Percentiles rank a stretch among this genome's conserved stretches.
Evolutionary conservation across 352 stramenopile species (phyloP).

Genomic region (Blastocystis sp.): DNA sequence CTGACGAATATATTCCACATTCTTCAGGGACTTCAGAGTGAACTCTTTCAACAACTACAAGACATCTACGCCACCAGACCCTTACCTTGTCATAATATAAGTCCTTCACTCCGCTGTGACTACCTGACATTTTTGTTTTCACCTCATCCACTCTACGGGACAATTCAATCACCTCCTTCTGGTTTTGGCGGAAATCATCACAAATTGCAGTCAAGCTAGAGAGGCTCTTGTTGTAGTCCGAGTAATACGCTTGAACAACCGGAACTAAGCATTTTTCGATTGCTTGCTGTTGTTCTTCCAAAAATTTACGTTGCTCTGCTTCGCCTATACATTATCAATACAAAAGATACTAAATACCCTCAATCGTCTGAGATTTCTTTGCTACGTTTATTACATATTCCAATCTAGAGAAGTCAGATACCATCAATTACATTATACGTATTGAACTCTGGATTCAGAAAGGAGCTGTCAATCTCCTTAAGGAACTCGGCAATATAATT

Average conservation of each 20-base stretch:
- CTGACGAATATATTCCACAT: slow-evolving; percentile 58
- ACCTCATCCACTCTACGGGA: background rate
- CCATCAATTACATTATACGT: background rate
- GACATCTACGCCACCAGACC: background rate
- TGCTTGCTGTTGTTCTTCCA: slow-evolving; percentile 23
- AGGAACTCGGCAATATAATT: slow-evolving; percentile 40
- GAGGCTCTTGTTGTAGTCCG: slow-evolving; percentile 52
- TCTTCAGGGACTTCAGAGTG: slow-evolving; percentile 57
- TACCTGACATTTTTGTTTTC: background rate
- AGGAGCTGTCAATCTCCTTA: slow-evolving; percentile 29
- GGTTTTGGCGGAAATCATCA: slow-evolving; percentile 51
- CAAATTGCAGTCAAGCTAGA: slow-evolving; percentile 29
- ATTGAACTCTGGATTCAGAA: slow-evolving; percentile 41
- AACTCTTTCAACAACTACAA: slow-evolving; percentile 31
- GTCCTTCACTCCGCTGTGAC: background rate
- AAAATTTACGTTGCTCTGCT: slow-evolving; percentile 9
- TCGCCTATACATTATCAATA: background rate
- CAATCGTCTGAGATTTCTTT: background rate
- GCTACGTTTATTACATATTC: slow-evolving; percentile 32
- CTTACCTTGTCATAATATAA: slow-evolving; percentile 46
- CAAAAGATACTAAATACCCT: background rate
- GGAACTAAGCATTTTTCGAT: slow-evolving; percentile 39
- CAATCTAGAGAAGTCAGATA: background rate
- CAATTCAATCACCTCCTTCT: slow-evolving; percentile 40
- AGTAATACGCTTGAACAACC: slow-evolving; percentile 42